Evolutionary conservation across 257 asterid species (phyloP), one percentile per base, ranked within the genome.

Genomic region (Nicotiana attenuata): DNA sequence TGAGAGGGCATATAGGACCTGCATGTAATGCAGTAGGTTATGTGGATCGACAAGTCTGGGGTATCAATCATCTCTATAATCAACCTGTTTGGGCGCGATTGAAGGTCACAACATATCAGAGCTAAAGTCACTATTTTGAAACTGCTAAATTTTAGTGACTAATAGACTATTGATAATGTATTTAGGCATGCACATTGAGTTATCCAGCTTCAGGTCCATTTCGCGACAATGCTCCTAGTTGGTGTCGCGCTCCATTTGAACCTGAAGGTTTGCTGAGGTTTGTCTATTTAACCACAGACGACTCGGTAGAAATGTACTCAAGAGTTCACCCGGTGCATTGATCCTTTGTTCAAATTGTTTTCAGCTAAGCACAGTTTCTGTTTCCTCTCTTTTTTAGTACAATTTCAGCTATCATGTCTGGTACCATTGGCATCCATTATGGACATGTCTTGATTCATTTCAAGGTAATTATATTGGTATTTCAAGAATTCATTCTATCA

Each of bases 21-120:
- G 99, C 95, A 0, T 95, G 99, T 85, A 95, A 95, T 83, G 97
- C 98, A 63, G 98, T 95, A 86, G 99, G 98, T 41, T 89, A 91
- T 60, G 94, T 93, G 10, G 99, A 95, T 90, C 87, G 99, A 83
- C 91, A 91, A 81, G 94, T 87, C 0, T 95, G 98, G 98, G 99
- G 98, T 15, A 80, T 92, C 80, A 95, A 93, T 85, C 99, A 95
- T 89, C 94, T 95, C 9, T 95, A 95, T 57, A 1, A 71, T 0
- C 80, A 87, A 65, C 98, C 99, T 14, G 98, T 90, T 80, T 95
- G 99, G 99, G 35, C 86, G 7, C 88, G 99, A 14, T 83, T 91
- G 78, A 92, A 81, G 91, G 90, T 85, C 61, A 10, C 50, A 28
- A 22, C 20, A 29, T n/a, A 19, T 33, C n/a, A 29, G 17, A 75